A percentile compares a stretch with the other conserved stretches of the same genome.
Conservation (phyloP, 257 asterid species). For the Solanum chiquidenum region DNA sequence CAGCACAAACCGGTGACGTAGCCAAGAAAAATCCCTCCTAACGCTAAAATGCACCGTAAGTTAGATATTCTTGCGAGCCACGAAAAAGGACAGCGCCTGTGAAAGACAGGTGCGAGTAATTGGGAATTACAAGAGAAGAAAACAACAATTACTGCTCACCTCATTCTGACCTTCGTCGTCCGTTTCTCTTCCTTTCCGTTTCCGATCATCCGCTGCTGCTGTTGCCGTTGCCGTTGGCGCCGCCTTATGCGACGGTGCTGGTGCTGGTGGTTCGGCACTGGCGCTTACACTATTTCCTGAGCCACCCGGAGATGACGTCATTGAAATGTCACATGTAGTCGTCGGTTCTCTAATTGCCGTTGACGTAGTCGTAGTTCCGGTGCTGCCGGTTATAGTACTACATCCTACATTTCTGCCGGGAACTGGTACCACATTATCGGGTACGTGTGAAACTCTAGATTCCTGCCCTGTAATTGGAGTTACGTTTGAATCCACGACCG, state of each 20-base stretch:
- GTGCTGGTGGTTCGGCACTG: constrained; percentile 26
- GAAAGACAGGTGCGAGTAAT: background rate
- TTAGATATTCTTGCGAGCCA: background rate
- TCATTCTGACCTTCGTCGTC: constrained; percentile 57
- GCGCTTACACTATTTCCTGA: constrained; percentile 40
- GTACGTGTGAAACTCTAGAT: constrained; percentile 16
- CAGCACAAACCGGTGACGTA: background rate
- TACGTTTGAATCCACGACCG: constrained; percentile 45
- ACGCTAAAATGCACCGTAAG: background rate
- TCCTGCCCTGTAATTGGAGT: constrained; percentile 26
- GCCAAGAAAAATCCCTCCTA: background rate
- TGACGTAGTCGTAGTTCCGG: constrained; percentile 8
- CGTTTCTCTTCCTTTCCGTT: constrained; percentile 47
- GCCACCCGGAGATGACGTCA: constrained; percentile 48
- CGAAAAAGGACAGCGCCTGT: background rate
- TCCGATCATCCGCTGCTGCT: constrained; percentile 27
- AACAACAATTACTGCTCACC: constrained; percentile 22
- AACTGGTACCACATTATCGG: constrained; percentile 14
- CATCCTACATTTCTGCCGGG: constrained; percentile 12
- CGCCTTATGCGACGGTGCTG: background rate
- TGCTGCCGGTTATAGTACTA: constrained; percentile 4
- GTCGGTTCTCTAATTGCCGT: constrained; percentile 18
- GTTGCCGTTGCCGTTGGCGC: background rate
- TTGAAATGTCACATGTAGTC: constrained; percentile 35
- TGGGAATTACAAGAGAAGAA: background rate